A percentile compares a stretch with the other conserved stretches of the same genome.
Conservation (phyloP, 805 yeast genomes). For the Suhomyces sp. region DNA sequence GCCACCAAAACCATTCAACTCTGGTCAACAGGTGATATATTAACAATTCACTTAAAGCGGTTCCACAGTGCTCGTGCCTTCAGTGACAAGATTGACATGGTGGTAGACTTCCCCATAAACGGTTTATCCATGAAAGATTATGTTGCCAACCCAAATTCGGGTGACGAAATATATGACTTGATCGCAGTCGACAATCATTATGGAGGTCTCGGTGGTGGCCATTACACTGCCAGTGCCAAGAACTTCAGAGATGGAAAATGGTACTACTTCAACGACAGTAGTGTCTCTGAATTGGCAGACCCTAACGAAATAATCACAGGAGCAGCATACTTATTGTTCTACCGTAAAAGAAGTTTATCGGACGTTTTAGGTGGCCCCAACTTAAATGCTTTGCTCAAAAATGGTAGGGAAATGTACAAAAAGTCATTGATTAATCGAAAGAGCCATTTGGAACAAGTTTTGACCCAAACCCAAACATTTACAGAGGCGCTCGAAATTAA, state of each 20-base stretch:
- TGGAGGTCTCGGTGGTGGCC: slow-evolving; percentile 97
- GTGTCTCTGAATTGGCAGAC: slow-evolving; percentile 55
- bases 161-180: slow-evolving; percentile 65
- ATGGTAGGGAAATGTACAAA: slow-evolving; percentile 33
- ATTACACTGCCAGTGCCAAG: slow-evolving; percentile 86
- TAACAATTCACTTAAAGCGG: slow-evolving; percentile 86
- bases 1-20: slow-evolving; percentile 89
- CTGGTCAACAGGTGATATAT: slow-evolving; percentile 91
- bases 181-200: slow-evolving; percentile 93
- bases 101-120: slow-evolving; percentile 83
- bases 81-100: slow-evolving; percentile 84
- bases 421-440: slow-evolving; percentile 12
- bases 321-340: slow-evolving; percentile 85
- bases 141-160: slow-evolving; percentile 36
- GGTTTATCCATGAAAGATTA: slow-evolving; percentile 71
- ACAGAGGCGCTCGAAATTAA: not conserved
- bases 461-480: slow-evolving; percentile 15
- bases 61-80: slow-evolving; percentile 81
- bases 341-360: slow-evolving; percentile 52
- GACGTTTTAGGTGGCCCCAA: slow-evolving; percentile 47
- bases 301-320: slow-evolving; percentile 64
- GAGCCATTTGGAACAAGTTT: slow-evolving; percentile 11
- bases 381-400: slow-evolving; percentile 38
- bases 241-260: slow-evolving; percentile 74
- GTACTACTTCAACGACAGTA: slow-evolving; percentile 88